These are phyloP conservation scores for Hyphopichia fennica DNA, from an alignment of 1,139 yeast species.

Conservation along the genomic window DNA sequence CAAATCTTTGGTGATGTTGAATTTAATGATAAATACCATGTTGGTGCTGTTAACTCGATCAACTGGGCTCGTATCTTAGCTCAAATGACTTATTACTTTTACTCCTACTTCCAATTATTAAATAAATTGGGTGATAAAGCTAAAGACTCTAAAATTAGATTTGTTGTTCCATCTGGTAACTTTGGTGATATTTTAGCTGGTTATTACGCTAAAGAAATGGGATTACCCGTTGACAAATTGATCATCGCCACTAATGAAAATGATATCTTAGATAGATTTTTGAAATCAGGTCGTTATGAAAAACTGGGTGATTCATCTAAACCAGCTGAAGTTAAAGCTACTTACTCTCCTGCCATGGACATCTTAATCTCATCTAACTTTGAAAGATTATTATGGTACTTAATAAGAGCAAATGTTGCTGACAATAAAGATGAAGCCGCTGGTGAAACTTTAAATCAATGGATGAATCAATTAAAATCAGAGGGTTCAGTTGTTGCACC, in stretches of 20 bases:
- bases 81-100: constrained; percentile 94
- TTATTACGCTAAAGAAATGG: constrained; percentile 92
- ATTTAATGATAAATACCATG: constrained; percentile 85
- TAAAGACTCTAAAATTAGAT: constrained; percentile 54
- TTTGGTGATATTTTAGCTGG: constrained; percentile 98
- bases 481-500: constrained; percentile 78
- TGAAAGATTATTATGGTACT: constrained; percentile 94
- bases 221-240: constrained; percentile 82
- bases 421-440: constrained; percentile 63
- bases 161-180: constrained; percentile 96
- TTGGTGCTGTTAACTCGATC: constrained; percentile 97
- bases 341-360: constrained; percentile 98
- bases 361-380: constrained; percentile 91
- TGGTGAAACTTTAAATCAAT: constrained; percentile 64
- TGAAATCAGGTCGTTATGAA: constrained; percentile 81
- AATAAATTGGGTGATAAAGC: constrained; percentile 36
- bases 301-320: constrained; percentile 53
- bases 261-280: constrained; percentile 90
- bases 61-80: constrained; percentile 99
- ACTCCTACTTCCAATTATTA: constrained; percentile 77
- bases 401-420: constrained; percentile 68
- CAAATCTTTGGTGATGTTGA: constrained; percentile 86
- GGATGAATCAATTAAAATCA: constrained; percentile 80
- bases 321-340: constrained; percentile 68
- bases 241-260: constrained; percentile 95